Evolutionary conservation across 2,329 filamentous ascomycete genomes (phyloP), one percentile per base, ranked within the genome.

Genomic region (Penicillium polonicum): DNA sequence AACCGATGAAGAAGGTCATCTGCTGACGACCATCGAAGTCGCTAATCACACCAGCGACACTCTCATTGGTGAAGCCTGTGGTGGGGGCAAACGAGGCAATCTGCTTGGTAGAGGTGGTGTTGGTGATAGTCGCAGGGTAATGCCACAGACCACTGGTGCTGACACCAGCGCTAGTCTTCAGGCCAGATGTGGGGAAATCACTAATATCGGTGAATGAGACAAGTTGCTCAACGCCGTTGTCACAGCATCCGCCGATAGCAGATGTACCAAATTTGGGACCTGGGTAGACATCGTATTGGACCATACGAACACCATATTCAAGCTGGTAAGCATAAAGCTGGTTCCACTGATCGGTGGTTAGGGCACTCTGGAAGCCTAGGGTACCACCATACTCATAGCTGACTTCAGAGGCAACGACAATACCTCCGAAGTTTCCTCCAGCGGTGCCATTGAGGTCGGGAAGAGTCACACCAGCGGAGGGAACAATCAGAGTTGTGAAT

Each of bases 1-100:
- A 85, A 17, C 75, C 72, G 52, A 82, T 79, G 73, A 86, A 86
- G 74, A 82, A 86, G 3, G 80, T 84, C 82, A 87, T 85, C 71
- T 87, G 83, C 72, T 86, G 77, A 59, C 85, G 79, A 15, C 78
- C 79, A 53, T 76, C 75, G 61, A 85, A 81, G 57, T 80, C 79
- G 68, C 86, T 86, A 68, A 87, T 85, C 51, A 87, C 83, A 39
- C 79, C 84, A 48, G 84, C 85, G 25, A 79, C 82, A 21, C 76
- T 78, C 27, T 70, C 70, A 13, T 57, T 67, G 2, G 68, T 54
- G 60, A 76, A 78, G 9, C 70, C 66, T 2, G 76, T 78, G 57
- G 75, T 75, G n/a, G 78, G 70, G 7, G 72, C 78, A 65, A 85
- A 85, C 29, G 78, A 72, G 7, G 83, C 84, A 63, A 87, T 77